Evolutionary conservation across 2,329 filamentous ascomycete genomes (phyloP).

Genomic region (Domatiomyces catenatus): DNA sequence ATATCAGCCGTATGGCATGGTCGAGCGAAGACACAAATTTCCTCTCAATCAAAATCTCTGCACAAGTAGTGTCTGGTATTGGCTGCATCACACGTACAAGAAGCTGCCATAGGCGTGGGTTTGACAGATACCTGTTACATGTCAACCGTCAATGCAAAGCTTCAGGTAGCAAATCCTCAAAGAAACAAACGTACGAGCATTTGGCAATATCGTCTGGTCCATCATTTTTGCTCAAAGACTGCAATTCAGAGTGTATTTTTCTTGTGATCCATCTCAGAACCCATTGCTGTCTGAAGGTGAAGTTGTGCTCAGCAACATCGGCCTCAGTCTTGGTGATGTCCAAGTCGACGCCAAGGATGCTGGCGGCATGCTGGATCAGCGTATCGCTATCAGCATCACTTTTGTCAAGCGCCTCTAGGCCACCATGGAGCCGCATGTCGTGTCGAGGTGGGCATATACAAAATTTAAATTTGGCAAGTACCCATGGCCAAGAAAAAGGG

Average conservation of each 20-base stretch:
- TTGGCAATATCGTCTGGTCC: background rate
- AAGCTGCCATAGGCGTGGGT: constrained; percentile 8
- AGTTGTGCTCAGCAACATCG: constrained; percentile 14
- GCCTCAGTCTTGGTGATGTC: background rate
- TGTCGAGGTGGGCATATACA: background rate
- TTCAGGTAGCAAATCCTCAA: too few relatives aligned
- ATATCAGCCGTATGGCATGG: background rate
- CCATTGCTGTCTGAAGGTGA: constrained; percentile 44
- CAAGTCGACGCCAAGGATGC: constrained; percentile 28
- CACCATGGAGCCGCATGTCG: constrained; percentile 19
- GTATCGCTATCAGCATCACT: constrained; percentile 24
- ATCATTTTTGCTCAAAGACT: background rate
- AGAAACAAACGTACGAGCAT: background rate
- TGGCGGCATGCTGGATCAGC: constrained; percentile 28
- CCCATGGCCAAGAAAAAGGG: background rate
- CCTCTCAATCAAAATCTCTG: constrained; percentile 13
- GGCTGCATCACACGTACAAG: constrained; percentile 8
- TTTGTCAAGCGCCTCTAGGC: constrained; percentile 31
- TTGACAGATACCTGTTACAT: background rate
- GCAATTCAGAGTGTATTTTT: constrained; percentile 32
- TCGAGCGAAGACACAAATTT: constrained; percentile 4
- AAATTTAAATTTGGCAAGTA: background rate
- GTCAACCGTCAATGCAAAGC: background rate
- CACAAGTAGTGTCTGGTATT: constrained; percentile 8
- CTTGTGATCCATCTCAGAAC: constrained; percentile 51